Base-by-base conservation (phyloP, 129 eudicot species). In the Lonicera japonica region DNA sequence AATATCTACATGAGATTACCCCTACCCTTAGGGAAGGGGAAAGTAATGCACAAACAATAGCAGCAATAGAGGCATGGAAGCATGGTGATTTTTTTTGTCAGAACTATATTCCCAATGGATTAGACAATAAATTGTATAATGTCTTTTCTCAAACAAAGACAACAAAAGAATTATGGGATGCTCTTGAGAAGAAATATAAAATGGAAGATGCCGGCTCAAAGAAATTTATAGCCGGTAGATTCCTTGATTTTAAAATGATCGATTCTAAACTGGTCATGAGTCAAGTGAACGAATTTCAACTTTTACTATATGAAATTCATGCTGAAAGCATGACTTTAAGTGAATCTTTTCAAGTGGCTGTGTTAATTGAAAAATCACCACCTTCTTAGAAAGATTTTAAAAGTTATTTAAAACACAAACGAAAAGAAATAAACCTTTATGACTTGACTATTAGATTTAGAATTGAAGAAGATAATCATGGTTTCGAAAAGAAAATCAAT, bases 401-500 rank as follows among this genome's bases (percentile, higher is more conserved):
- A n/a, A n/a, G n/a, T n/a, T n/a, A n/a, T n/a, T n/a, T n/a, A n/a
- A n/a, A n/a, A n/a, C n/a, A n/a, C n/a, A n/a, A n/a, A n/a, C n/a
- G n/a, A n/a, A n/a, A n/a, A 23, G 12, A 14, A 18, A n/a, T 60
- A 5, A 4, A 18, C 4, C 65, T 60, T 60, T 8, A 46, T 6
- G 52, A 7, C 52, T 46, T 46, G 52, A 46, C 13, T 46, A 14
- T 46, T 2, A 13, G 52, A 46, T 5, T 46, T 8, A 46, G 50
- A 10, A 60, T 34, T 34, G 65, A 60, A 16, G 65, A 60, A 18
- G n/a, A n/a, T n/a, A n/a, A n/a, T n/a, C n/a, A n/a, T n/a, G n/a
- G n/a, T n/a, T n/a, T n/a, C n/a, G n/a, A n/a, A n/a, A n/a, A n/a
- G n/a, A n/a, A n/a, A n/a, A n/a, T n/a, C n/a, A n/a, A n/a, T n/a